Conservation (phyloP, 306 rosid species). For the Lablab purpureus region DNA sequence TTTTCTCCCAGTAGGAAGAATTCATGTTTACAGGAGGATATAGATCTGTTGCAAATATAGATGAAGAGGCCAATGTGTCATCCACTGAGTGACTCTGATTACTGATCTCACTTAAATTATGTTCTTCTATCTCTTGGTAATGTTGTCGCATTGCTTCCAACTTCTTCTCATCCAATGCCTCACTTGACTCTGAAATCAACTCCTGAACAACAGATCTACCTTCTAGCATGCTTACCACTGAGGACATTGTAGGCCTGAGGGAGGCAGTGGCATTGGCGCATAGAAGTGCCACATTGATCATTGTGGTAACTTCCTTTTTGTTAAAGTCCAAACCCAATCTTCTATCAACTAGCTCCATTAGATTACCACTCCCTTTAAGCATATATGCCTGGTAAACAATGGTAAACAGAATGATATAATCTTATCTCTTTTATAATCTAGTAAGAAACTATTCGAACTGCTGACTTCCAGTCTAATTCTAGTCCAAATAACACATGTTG, state of each 20-base stretch:
- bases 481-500: no score
- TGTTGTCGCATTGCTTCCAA: conserved; percentile 42
- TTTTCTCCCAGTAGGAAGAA: no score
- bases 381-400: conserved; percentile 32
- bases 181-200: conserved; percentile 22
- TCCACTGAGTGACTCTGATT: no score
- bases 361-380: conserved; percentile 46
- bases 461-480: no score
- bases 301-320: conserved; percentile 35
- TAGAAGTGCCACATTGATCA: conserved; percentile 52
- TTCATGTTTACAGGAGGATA: no score
- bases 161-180: conserved; percentile 35
- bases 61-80: no score
- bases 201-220: conserved; percentile 46
- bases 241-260: conserved; percentile 55
- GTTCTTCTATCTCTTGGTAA: conserved; percentile 36
- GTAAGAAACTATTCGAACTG: no score
- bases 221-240: conserved; percentile 58
- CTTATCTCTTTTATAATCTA: no score
- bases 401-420: not conserved
- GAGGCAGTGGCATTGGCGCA: conserved; percentile 44
- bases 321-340: conserved; percentile 45
- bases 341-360: conserved; percentile 48
- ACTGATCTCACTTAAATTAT: not conserved
- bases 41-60: no score